These are phyloP conservation scores for Amylostereum areolatum DNA, from an alignment of 1,284 basidiomycete species.

Conservation along the genomic window DNA sequence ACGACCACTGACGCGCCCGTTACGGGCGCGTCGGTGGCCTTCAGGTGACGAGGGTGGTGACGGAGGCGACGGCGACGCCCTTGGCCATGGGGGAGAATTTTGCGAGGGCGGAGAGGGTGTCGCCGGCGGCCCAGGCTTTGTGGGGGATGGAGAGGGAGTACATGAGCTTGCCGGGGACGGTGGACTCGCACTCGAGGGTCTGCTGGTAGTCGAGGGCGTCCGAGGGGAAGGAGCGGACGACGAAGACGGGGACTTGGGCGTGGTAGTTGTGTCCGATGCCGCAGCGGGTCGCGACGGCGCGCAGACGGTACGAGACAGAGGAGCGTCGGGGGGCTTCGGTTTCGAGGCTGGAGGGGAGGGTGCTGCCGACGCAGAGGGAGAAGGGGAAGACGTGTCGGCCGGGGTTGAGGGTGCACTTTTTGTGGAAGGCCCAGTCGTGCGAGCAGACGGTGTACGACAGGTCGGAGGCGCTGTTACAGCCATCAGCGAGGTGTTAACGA, in stretches of 20 bases:
- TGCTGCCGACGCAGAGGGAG: conserved; percentile 64
- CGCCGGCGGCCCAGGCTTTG: conserved; percentile 80
- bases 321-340: conserved; percentile 37
- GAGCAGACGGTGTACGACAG: not conserved
- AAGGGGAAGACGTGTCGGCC: conserved; percentile 76
- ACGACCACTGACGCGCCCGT: too few species aligned
- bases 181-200: conserved; percentile 81
- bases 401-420: conserved; percentile 49
- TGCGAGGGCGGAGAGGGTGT: conserved; percentile 64
- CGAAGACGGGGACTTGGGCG: conserved; percentile 45
- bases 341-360: conserved; percentile 61
- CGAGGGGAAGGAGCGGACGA: conserved; percentile 61
- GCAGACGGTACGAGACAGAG: not conserved
- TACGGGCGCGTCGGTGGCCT: too few species aligned
- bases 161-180: conserved; percentile 85
- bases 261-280: conserved; percentile 45
- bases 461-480: not conserved
- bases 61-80: conserved; percentile 71
- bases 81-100: conserved; percentile 79
- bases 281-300: not conserved
- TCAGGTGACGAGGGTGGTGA: too few species aligned
- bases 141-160: conserved; percentile 72
- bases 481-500: not conserved
- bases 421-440: not conserved
- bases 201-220: conserved; percentile 86